Evolutionary conservation across 768 basidiomycete species (phyloP).

Genomic region (Pluteus cervinus): DNA sequence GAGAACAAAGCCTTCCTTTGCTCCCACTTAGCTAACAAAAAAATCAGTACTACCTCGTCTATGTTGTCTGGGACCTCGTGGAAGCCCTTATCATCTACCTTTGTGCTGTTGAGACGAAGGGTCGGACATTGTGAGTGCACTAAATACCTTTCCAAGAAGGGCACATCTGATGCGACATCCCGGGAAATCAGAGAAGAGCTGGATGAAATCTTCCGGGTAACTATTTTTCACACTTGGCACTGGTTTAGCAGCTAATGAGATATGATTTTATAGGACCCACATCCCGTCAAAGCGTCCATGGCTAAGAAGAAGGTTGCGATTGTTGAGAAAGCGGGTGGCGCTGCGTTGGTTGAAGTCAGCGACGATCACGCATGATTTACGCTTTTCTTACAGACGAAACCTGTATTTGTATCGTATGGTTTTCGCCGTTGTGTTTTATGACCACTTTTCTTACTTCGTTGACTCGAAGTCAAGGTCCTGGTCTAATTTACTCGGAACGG

Average conservation of each 20-base stretch:
- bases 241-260: not conserved
- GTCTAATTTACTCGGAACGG: no score
- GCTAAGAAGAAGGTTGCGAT: slow-evolving; percentile 32
- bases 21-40: not conserved
- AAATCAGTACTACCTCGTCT: slow-evolving; percentile 30
- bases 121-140: slow-evolving; percentile 34
- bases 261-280: slow-evolving; percentile 23
- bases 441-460: no score
- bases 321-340: slow-evolving; percentile 25
- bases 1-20: slow-evolving; percentile 4
- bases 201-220: slow-evolving; percentile 34
- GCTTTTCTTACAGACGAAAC: no score
- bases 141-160: not conserved
- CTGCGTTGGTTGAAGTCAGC: slow-evolving; percentile 14
- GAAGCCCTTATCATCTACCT: slow-evolving; percentile 31
- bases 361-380: no score
- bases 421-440: no score
- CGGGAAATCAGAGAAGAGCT: slow-evolving; percentile 34
- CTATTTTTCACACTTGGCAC: not conserved
- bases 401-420: no score
- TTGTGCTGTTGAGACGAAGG: slow-evolving; percentile 36
- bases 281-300: slow-evolving; percentile 35
- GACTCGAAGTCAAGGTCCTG: no score
- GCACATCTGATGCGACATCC: not conserved
- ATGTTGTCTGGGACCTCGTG: slow-evolving; percentile 33